Evolutionary conservation across 1,284 basidiomycete genomes (phyloP).

Genomic region (Termitomyces sp.): DNA sequence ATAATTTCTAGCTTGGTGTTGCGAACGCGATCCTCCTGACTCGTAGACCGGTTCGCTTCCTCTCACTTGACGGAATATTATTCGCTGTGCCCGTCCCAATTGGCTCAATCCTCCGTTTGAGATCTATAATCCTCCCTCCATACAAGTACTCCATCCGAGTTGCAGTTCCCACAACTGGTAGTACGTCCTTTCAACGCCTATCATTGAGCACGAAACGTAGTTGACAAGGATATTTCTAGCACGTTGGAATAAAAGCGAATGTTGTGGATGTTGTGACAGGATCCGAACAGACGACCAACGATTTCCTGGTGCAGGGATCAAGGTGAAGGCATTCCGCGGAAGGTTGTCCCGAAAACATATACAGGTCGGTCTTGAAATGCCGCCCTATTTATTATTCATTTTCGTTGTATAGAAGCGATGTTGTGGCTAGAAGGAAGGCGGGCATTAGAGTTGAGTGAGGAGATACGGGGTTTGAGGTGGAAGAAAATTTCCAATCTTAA

Average conservation of each 20-base stretch:
- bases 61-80: slow-evolving; percentile 74
- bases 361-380: slow-evolving; percentile 39
- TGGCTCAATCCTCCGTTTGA: slow-evolving; percentile 71
- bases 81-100: slow-evolving; percentile 81
- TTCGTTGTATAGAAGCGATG: slow-evolving; percentile 60
- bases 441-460: slow-evolving; percentile 56
- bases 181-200: slow-evolving; percentile 32
- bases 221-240: slow-evolving; percentile 30
- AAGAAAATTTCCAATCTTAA: not conserved
- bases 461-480: slow-evolving; percentile 36
- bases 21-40: slow-evolving; percentile 71
- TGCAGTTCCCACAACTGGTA: slow-evolving; percentile 39
- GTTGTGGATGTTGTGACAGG: slow-evolving; percentile 74
- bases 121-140: slow-evolving; percentile 61
- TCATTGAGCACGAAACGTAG: slow-evolving; percentile 1
- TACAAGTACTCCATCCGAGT: slow-evolving; percentile 36
- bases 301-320: slow-evolving; percentile 57
- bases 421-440: slow-evolving; percentile 75
- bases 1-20: slow-evolving; percentile 56
- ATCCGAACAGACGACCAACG: slow-evolving; percentile 61
- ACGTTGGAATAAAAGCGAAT: slow-evolving; percentile 71
- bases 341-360: slow-evolving; percentile 69
- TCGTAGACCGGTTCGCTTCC: slow-evolving; percentile 62
- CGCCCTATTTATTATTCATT: not conserved
- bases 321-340: slow-evolving; percentile 38